A percentile compares a stretch with the other conserved stretches of the same genome.
phyloP scores from a whole-genome alignment of 345 rosid genomes.

The Leavenworthia alabamica region DNA sequence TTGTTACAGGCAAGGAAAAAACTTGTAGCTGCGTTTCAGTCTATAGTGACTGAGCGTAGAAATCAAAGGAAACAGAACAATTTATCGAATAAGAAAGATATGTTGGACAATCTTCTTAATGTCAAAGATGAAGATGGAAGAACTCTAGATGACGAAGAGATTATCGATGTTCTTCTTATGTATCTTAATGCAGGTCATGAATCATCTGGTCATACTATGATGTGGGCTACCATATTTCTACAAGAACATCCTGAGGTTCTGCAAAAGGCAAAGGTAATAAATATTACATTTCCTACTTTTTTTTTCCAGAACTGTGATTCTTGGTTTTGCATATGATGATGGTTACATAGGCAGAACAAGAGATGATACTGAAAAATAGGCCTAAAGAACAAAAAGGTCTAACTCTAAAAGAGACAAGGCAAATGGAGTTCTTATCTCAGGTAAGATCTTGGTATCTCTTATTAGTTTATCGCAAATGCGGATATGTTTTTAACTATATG shows the following conservation, averaged over 20 bases:
- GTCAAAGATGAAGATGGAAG: constrained; percentile 69
- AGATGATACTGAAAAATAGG: constrained; percentile 42
- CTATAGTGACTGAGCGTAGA: constrained; percentile 51
- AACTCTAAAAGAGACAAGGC: constrained; percentile 56
- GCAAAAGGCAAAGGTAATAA: constrained; percentile 43
- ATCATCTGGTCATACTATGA: constrained; percentile 78
- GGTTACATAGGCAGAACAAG: constrained; percentile 63
- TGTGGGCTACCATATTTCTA: constrained; percentile 67
- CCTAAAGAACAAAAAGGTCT: constrained; percentile 45
- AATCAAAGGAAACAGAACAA: constrained; percentile 25
- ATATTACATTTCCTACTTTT: background rate
- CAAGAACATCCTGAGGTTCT: constrained; percentile 46
- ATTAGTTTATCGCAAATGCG: background rate
- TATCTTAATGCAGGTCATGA: constrained; percentile 96
- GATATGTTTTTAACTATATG: background rate
- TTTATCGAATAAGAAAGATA: constrained; percentile 46
- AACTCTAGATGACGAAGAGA: constrained; percentile 58
- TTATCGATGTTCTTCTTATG: constrained; percentile 71
- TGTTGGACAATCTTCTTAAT: constrained; percentile 67
- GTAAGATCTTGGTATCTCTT: background rate
- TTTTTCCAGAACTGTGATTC: background rate
- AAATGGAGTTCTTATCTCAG: constrained; percentile 50
- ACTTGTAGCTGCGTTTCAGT: constrained; percentile 40
- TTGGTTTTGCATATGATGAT: background rate
- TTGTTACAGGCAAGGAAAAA: constrained; percentile 37